Evolutionary conservation across 176 grass and related monocot species (phyloP), one percentile per base, ranked within the genome.

Genomic region (Saccharum spontaneum): DNA sequence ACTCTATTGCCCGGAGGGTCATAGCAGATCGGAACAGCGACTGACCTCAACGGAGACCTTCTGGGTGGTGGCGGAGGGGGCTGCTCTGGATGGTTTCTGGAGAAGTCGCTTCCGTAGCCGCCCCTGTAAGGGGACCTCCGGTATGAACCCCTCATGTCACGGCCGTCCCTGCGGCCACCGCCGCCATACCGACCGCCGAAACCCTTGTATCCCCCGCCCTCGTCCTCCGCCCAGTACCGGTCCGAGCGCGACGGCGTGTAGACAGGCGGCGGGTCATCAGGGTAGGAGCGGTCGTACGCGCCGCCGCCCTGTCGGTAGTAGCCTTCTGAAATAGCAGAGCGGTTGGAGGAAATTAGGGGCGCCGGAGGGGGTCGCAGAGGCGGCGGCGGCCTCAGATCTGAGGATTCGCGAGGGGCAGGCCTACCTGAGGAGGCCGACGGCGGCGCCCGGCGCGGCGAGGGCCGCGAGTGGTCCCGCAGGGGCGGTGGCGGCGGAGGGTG

Each of bases 21-120:
- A 54, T 83, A 87, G 57, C 63, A 85, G 77, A 92, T 91, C 31
- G 91, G 94, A 16, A 92, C 90, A 10, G 97, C 91, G 3, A 99
- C 86, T 78, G 97, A 92, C 86, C 93, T 92, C 67, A 90, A 90
- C 54, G 93, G 84, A 10, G 89, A 89, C 71, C 88, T 85, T 80
- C 82, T 76, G 60, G 83, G n/a, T 15, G 88, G 85, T 40, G 91
- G 83, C 22, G 91, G 86, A 60, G 91, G 71, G 55, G 82, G 76
- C 8, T 86, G 88, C 68, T 93, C 91, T 18, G 86, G 84, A 60
- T 89, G 84, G 63, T 50, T 86, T 31, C 86, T 77, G 1, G 91
- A 76, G 65, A 94, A 86, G 30, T 96, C 93, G 55, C 71, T 67
- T 5, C 88, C 83, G 5, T 88, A 92, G 12, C 84, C 77, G 45